phyloP scores from a whole-genome alignment of 495 filamentous ascomycete species.

The Amniculicola lignicola region DNA sequence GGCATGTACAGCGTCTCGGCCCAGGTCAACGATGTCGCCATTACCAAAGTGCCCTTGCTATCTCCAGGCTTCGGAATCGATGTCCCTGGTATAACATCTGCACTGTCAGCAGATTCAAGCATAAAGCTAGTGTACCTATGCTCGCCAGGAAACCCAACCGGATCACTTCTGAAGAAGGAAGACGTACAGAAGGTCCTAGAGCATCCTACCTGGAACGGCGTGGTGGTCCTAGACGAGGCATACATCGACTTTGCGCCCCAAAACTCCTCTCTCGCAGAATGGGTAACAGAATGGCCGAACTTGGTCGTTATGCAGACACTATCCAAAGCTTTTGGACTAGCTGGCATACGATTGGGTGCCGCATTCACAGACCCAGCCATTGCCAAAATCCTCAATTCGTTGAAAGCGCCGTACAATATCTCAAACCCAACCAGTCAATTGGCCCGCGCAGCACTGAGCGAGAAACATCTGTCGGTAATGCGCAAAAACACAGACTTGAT shows the following conservation, averaged over 20 bases:
- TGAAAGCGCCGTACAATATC: constrained; percentile 96
- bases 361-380: constrained; percentile 60
- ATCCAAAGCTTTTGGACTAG: constrained; percentile 92
- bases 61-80: constrained; percentile 64
- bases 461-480: constrained; percentile 69
- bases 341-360: constrained; percentile 77
- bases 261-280: constrained; percentile 80
- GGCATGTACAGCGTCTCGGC: constrained; percentile 97
- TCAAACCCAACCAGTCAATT: constrained; percentile 80
- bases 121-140: constrained; percentile 92
- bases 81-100: constrained; percentile 61
- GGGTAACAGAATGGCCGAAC: constrained; percentile 92
- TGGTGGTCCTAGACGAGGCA: constrained; percentile 91
- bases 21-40: constrained; percentile 81
- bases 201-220: constrained; percentile 92
- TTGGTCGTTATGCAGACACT: constrained; percentile 97
- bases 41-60: constrained; percentile 81
- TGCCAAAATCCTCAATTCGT: constrained; percentile 71
- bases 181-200: constrained; percentile 71
- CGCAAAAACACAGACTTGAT: constrained; percentile 61
- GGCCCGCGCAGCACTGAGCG: constrained; percentile 66
- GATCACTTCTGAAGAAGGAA: constrained; percentile 68
- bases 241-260: constrained; percentile 92
- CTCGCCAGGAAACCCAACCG: constrained; percentile 93
- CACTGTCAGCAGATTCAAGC: constrained; percentile 57